Evolutionary conservation across 371 early-diverging fungal genomes (phyloP), one percentile per base, ranked within the genome.

Genomic region (Fennellomyces sp.): DNA sequence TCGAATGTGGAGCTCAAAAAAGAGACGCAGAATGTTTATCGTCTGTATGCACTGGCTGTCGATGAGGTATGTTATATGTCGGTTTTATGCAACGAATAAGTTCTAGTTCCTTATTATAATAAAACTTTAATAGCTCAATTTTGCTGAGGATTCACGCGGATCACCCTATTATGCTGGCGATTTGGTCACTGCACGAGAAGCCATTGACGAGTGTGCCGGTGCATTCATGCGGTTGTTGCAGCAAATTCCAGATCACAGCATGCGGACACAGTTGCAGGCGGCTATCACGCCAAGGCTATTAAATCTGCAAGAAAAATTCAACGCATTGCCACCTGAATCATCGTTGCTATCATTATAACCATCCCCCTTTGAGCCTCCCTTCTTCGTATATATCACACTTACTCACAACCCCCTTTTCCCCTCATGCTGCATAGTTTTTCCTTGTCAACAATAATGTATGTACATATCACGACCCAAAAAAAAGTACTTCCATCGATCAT

Each of bases 161-260:
- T 76, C 76, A 51, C 61, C 67, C 13, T 76, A 76, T 56, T 76
- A 76, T 56, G 58, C 70, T 30, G 76, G 76, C 33, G 76, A 76
- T 63, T 63, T 64, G 13, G 61, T 66, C 15, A 59, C 76, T 15
- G 76, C 76, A 33, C 65, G 67, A 33, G 76, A 76, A 58, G 76
- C 76, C 29, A 53, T 76, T 7, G 64, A 73, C 49, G 63, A 35
- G 13, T 76, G 68, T 42, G 60, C 64, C 12, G 63, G 54, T 33
- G 60, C 64, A 21, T 72, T 66, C 28, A 59, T 69, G 39, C 54
- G 63, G 17, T n/a, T 76, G 17, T 55, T 70, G 26, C 55, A 61
- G 35, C 70, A 69, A 38, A 65, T 49, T 12, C 39, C 27, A 56
- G 66, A 66, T 54, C 56, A 29, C 15, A 51, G 26, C 1, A 26